Base-by-base conservation (phyloP, 108 stramenopile species). In the Skeletonema costatum region DNA sequence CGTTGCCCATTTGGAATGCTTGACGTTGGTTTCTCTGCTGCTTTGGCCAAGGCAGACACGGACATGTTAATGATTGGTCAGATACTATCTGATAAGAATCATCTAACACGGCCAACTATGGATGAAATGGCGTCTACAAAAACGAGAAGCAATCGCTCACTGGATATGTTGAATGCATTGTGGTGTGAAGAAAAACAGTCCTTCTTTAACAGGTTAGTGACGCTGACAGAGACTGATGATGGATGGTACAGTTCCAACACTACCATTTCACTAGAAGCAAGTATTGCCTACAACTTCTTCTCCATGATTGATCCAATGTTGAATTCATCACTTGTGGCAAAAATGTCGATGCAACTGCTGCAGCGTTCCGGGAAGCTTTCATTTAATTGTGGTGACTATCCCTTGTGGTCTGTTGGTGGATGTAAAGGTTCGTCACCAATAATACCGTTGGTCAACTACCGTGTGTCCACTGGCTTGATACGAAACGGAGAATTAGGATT, bases 11-110 rank as follows among this genome's bases (percentile, higher is more conserved):
- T 88, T 64, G 74, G 74, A 19, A 85, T 88, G 85, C 48, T 88
- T 21, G 87, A 88, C 61, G 82, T 88, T 32, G 87, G 87, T 6
- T 82, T 83, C 53, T 71, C 81, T 2, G 68, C 87, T 17, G 87
- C 82, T n/a, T 38, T 88, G 36, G 32, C 82, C 21, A 82, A 78
- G 75, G 46, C 87, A 4, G 82, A 88, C 48, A 16, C 25, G 13
- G 85, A 86, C 58, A 39, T 88, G 64, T 32, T 73, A n/a, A 68
- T 66, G 39, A 85, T 84, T 32, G 65, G 64, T 19, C 61, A 86
- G 68, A 84, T 84, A 38, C 42, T 84, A 42, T 19, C 64, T 29
- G 76, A 75, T 21, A 81, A 81, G 64, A 75, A 75, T 51, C 62
- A 35, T 3, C 66, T 75, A 3, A 48, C 70, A 13, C 73, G 63